These are phyloP conservation scores for Blastobotrys ciferrii DNA, from an alignment of 1,139 yeast species.

Conservation along the genomic window DNA sequence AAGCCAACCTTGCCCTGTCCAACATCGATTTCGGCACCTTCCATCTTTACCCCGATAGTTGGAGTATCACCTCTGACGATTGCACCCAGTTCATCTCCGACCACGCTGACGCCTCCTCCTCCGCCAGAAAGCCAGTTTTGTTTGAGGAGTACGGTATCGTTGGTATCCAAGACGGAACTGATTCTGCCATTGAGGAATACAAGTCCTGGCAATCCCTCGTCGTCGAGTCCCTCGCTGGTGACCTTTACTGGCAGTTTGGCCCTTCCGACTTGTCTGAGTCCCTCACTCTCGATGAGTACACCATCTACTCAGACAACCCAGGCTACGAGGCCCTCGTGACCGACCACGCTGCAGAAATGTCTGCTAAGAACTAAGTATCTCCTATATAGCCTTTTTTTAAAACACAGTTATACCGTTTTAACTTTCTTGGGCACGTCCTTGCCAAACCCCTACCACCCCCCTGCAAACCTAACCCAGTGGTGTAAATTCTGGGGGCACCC, in stretches of 20 bases:
- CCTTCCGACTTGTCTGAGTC: slow-evolving; percentile 6
- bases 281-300: not conserved
- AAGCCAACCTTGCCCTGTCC: not conserved
- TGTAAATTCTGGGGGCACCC: too few relatives aligned
- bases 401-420: too few relatives aligned
- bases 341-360: slow-evolving; percentile 1
- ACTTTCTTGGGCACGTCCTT: too few relatives aligned
- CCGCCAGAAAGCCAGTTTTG: not conserved
- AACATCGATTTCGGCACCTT: slow-evolving; percentile 1
- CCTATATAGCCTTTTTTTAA: not conserved
- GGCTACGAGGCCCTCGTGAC: not conserved
- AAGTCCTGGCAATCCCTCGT: not conserved
- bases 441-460: too few relatives aligned
- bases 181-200: not conserved
- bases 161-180: not conserved
- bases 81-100: not conserved
- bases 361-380: not conserved
- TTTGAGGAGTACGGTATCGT: not conserved
- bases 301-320: slow-evolving; percentile 1
- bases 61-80: not conserved
- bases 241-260: slow-evolving; percentile 4
- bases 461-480: too few relatives aligned
- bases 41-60: slow-evolving; percentile 1
- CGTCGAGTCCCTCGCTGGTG: not conserved
- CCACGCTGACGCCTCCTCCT: not conserved